Conservation (phyloP, 352 stramenopile species). For the Pythium myriotylum region DNA sequence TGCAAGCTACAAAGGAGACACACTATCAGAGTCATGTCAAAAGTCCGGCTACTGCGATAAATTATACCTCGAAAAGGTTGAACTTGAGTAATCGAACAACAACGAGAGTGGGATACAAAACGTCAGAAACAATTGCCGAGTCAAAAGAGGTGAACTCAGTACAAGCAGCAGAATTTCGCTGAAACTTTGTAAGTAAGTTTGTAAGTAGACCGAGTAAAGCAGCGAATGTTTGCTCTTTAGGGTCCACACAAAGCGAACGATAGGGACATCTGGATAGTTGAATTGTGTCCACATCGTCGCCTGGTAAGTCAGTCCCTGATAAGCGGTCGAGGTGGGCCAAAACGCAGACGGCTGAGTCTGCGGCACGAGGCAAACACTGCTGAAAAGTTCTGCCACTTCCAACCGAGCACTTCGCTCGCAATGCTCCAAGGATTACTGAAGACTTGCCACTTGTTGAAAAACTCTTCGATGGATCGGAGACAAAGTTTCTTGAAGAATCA, state of each 20-base stretch:
- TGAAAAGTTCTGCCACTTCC: conserved; percentile 32
- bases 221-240: conserved; percentile 71
- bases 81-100: conserved; percentile 78
- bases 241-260: conserved; percentile 80
- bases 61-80: conserved; percentile 87
- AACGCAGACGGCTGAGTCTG: conserved; percentile 74
- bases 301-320: conserved; percentile 70
- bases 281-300: conserved; percentile 73
- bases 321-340: conserved; percentile 81
- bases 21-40: too few relatives aligned
- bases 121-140: conserved; percentile 36
- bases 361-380: conserved; percentile 48
- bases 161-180: conserved; percentile 7
- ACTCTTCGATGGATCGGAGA: conserved; percentile 45
- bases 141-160: neutral
- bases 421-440: conserved; percentile 44
- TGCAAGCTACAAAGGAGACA: conserved; percentile 47
- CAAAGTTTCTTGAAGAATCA: conserved; percentile 45
- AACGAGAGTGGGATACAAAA: conserved; percentile 77
- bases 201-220: conserved; percentile 59
- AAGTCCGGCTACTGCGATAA: too few relatives aligned
- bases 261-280: conserved; percentile 81
- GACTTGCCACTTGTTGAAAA: conserved; percentile 62
- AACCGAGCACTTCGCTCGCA: conserved; percentile 50
- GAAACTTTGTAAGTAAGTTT: conserved; percentile 40